Conservation (phyloP, 345 rosid genomes). For the Nasturtium officinale region DNA sequence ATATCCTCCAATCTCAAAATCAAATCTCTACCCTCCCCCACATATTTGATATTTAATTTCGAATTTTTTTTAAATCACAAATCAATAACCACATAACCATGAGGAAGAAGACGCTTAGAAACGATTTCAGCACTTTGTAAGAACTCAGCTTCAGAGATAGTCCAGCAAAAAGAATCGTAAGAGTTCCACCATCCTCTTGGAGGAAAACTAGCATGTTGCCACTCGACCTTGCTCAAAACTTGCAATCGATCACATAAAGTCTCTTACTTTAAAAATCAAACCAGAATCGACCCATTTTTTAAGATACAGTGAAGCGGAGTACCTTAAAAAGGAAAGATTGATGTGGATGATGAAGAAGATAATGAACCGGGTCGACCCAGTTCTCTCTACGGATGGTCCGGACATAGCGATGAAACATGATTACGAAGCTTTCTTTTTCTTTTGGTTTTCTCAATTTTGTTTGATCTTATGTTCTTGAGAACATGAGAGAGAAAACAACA, state of each 20-base stretch:
- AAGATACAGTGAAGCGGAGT: not conserved
- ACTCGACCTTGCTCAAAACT: not conserved
- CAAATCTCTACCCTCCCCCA: too few species aligned
- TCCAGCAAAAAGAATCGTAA: slow-evolving; percentile 94
- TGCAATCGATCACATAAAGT: not conserved
- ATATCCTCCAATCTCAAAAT: too few species aligned
- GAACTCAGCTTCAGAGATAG: slow-evolving; percentile 82
- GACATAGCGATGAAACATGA: slow-evolving; percentile 24
- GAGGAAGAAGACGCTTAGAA: slow-evolving; percentile 61
- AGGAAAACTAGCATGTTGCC: slow-evolving; percentile 61
- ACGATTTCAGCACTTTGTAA: slow-evolving; percentile 65
- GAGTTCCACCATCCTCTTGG: slow-evolving; percentile 99
- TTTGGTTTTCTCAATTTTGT: not conserved
- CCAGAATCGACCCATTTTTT: not conserved
- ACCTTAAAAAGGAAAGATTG: slow-evolving; percentile 46
- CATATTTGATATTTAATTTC: too few species aligned
- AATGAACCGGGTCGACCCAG: slow-evolving; percentile 32
- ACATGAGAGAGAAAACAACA: not conserved
- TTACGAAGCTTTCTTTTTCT: not conserved
- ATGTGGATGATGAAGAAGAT: slow-evolving; percentile 43
- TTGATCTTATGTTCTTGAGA: slow-evolving; percentile 21
- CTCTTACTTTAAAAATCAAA: not conserved
- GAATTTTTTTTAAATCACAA: too few species aligned
- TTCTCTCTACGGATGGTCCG: slow-evolving; percentile 4
- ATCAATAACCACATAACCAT: slow-evolving; percentile 84